Percentiles rank a stretch among this genome's conserved stretches.
phyloP scores from a whole-genome alignment of 257 asterid species.

The Echites panduratus region DNA sequence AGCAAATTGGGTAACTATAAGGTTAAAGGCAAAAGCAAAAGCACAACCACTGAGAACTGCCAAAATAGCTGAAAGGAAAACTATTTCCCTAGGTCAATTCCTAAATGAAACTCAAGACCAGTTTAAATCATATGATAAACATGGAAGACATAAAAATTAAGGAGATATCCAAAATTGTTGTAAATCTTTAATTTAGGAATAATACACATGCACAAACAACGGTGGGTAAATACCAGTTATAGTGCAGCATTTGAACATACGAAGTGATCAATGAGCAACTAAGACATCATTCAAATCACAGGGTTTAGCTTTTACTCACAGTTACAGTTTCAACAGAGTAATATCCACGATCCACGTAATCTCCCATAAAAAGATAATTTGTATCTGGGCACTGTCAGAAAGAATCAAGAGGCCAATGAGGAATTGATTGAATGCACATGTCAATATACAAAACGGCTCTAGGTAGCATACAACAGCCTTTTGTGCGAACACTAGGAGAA shows the following conservation, averaged over 20 bases:
- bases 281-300: neutral
- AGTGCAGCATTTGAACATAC: neutral
- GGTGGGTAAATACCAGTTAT: neutral
- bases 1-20: neutral
- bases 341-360: slow-evolving; percentile 93
- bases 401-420: slow-evolving; percentile 5
- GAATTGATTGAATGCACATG: neutral
- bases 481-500: neutral
- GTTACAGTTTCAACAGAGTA: slow-evolving; percentile 94
- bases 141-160: neutral
- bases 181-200: neutral
- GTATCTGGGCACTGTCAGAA: slow-evolving; percentile 92
- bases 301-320: slow-evolving; percentile 45
- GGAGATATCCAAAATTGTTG: no score
- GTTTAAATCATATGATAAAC: neutral
- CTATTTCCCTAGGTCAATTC: neutral
- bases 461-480: neutral
- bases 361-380: slow-evolving; percentile 91
- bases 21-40: neutral
- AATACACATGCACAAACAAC: neutral
- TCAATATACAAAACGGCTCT: neutral
- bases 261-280: neutral
- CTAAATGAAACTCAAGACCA: neutral
- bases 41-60: neutral
- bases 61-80: no score